These are phyloP conservation scores for Emericellopsis atlantica DNA, from an alignment of 2,329 filamentous ascomycete species.

Conservation along the genomic window DNA sequence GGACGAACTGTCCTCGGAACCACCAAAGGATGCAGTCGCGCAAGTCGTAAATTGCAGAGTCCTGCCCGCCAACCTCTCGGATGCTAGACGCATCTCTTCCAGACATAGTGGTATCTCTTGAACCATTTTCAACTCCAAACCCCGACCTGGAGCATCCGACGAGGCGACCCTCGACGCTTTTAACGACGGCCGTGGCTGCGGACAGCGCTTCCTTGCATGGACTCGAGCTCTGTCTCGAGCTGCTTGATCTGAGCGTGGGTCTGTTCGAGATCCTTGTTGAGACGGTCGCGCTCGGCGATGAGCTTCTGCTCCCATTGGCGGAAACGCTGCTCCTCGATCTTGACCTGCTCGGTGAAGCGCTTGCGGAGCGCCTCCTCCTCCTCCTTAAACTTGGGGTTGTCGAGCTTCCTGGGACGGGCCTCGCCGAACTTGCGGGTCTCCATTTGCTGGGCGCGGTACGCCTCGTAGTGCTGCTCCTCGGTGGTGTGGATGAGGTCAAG, in stretches of 20 bases:
- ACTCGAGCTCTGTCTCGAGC: conserved; percentile 83
- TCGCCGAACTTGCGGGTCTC: conserved; percentile 99
- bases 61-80: too few species aligned
- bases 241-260: conserved; percentile 92
- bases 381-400: conserved; percentile 99
- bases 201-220: conserved; percentile 80
- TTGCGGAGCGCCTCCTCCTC: conserved; percentile 97
- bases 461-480: conserved; percentile 98
- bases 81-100: conserved; percentile 7
- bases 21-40: not conserved
- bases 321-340: conserved; percentile 99
- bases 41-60: too few species aligned
- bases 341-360: conserved; percentile 99
- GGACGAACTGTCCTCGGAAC: not conserved
- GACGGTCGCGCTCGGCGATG: conserved; percentile 92
- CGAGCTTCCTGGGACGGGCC: conserved; percentile 89
- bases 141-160: conserved; percentile 14
- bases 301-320: conserved; percentile 99
- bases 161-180: conserved; percentile 6
- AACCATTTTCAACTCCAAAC: conserved; percentile 21
- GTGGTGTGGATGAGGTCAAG: conserved; percentile 99
- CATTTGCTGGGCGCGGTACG: conserved; percentile 98
- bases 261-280: conserved; percentile 99
- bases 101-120: conserved; percentile 15
- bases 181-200: conserved; percentile 91